Conservation (phyloP, 495 filamentous ascomycete genomes). For the Penicillium atrosanguineum region DNA sequence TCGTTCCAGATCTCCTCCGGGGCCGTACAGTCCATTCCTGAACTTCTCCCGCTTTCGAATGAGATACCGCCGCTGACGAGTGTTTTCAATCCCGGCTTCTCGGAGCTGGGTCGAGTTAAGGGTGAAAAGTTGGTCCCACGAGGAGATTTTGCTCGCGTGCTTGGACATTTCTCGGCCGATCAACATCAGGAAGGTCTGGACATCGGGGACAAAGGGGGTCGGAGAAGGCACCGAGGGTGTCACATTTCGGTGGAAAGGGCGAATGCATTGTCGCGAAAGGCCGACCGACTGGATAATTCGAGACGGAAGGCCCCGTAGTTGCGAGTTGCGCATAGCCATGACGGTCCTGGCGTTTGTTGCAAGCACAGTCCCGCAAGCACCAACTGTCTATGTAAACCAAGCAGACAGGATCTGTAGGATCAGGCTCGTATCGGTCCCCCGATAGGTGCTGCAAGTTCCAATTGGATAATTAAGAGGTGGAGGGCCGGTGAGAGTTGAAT, state of each 20-base stretch:
- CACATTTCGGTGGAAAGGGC: constrained; percentile 31
- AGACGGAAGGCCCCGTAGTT: constrained; percentile 25
- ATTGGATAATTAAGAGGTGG: not conserved
- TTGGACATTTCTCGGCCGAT: constrained; percentile 84
- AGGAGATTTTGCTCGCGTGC: constrained; percentile 75
- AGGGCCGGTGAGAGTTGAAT: not conserved
- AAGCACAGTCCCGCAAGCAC: constrained; percentile 7
- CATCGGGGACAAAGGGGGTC: constrained; percentile 83
- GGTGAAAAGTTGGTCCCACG: constrained; percentile 86
- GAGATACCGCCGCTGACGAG: constrained; percentile 78
- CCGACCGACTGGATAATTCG: constrained; percentile 26
- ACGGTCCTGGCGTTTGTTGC: constrained; percentile 4
- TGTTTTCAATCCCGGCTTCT: constrained; percentile 80
- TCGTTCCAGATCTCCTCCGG: constrained; percentile 72
- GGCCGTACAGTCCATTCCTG: constrained; percentile 67
- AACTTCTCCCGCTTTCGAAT: constrained; percentile 84
- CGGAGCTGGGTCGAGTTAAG: constrained; percentile 72
- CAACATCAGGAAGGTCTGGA: constrained; percentile 83
- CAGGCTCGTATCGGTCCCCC: not conserved
- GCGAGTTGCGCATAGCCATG: constrained; percentile 38
- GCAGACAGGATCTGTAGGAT: not conserved
- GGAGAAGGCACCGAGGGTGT: constrained; percentile 58
- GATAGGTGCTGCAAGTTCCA: not conserved
- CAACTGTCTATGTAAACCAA: not conserved
- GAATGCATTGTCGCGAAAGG: constrained; percentile 31